These are phyloP conservation scores for Candida xiaguanensis DNA, from an alignment of 805 yeast genomes.

Conservation along the genomic window DNA sequence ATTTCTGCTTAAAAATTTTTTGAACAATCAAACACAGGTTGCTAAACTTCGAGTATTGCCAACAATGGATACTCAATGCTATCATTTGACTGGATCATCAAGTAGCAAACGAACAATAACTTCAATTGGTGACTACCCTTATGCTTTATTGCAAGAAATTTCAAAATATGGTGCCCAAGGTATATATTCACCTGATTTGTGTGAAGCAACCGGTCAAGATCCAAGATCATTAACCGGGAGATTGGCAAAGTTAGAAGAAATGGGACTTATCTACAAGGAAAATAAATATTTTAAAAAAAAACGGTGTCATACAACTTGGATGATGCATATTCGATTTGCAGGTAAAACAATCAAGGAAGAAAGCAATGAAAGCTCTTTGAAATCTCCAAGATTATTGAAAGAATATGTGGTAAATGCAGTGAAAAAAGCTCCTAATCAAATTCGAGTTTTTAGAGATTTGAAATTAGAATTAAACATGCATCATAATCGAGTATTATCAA, in stretches of 20 bases:
- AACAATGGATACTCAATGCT: conserved; percentile 54
- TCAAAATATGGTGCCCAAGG: conserved; percentile 57
- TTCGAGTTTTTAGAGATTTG: conserved; percentile 59
- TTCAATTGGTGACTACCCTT: conserved; percentile 48
- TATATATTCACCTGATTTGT: conserved; percentile 55
- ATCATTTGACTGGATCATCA: conserved; percentile 49
- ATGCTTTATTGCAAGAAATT: conserved; percentile 57
- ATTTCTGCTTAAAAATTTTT: conserved; percentile 18
- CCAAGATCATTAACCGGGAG: conserved; percentile 66
- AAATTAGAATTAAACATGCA: conserved; percentile 55
- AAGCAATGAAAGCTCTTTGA: conserved; percentile 12
- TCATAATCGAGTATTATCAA: conserved; percentile 33
- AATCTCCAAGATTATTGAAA: conserved; percentile 27
- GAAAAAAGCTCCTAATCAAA: conserved; percentile 55
- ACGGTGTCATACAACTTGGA: conserved; percentile 51
- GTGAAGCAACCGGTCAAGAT: conserved; percentile 61
- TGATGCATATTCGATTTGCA: conserved; percentile 47
- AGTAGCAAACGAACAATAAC: conserved; percentile 45
- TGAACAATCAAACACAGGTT: conserved; percentile 12
- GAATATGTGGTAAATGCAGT: conserved; percentile 44
- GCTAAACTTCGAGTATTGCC: conserved; percentile 27
- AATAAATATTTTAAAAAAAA: conserved; percentile 29
- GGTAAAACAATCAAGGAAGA: conserved; percentile 2
- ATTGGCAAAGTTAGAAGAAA: conserved; percentile 49
- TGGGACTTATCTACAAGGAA: conserved; percentile 44